Evolutionary conservation across 768 basidiomycete species (phyloP), one percentile per base, ranked within the genome.

Genomic region (Rhodotorula babjevae): DNA sequence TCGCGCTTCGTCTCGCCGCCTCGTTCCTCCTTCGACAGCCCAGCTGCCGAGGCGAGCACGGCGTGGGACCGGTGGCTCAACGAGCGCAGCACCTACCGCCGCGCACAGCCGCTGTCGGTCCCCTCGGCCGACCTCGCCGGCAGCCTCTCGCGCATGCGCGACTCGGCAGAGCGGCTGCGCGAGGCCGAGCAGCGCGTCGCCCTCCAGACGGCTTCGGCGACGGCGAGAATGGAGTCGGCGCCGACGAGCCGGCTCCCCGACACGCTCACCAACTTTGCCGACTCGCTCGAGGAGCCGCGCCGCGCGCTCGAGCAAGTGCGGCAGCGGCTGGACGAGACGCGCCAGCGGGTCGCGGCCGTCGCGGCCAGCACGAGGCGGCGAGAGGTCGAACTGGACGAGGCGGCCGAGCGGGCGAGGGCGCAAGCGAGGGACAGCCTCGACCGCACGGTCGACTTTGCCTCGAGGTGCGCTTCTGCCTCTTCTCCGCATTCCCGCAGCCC

Each of bases 41-140:
- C 65, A 12, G 0, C 23, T 0, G 42, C 50, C n/a, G 64, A 47
- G 27, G 57, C 64, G 1, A 61, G 60, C 10, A 40, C 31, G 5
- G 59, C 64, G 1, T 71, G 69, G 69, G 19, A 47, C 3, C n/a
- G 53, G 19, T 71, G 69, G 69, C 59, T 71, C 27, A 52, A 55
- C 21, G 69, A 71, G 29, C 57, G 69, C 23, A 10, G 60, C 16
- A 27, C 25, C 6, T 25, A 46, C 7, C 33, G 69, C 0, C 53
- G 53, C 9, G 53, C n/a, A 12, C 44, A 9, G 12, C 44, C 44
- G 14, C 18, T 46, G 8, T 12, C 44, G 18, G 44, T 46, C 2
- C 44, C 7, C n/a, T n/a, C 53, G 53, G 14, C 10, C n/a, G n/a
- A 55, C n/a, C n/a, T 27, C n/a, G 27, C 1, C n/a, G 12, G 16